These are phyloP conservation scores for Dendrobium catenatum DNA, from an alignment of 106 monocot genomes.

Conservation along the genomic window DNA sequence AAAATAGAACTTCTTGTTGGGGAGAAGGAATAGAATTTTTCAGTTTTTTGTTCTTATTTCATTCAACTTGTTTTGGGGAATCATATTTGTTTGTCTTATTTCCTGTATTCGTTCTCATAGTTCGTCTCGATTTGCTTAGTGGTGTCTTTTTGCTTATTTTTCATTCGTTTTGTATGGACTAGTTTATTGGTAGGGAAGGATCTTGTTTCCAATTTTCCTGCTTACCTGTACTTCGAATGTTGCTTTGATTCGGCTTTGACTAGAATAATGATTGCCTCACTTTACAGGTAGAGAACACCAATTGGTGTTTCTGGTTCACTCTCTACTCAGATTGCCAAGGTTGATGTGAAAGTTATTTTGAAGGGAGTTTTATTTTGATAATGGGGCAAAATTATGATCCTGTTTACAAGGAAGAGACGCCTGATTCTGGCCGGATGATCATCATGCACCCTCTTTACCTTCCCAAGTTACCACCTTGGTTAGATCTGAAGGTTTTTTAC, in stretches of 20 bases:
- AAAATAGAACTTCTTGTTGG: neutral
- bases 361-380: neutral
- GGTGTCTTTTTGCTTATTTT: neutral
- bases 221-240: neutral
- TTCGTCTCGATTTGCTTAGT: neutral
- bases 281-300: neutral
- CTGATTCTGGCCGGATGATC: slow-evolving; percentile 38
- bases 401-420: slow-evolving; percentile 12
- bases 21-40: too few species aligned
- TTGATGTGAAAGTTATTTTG: neutral
- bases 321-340: neutral
- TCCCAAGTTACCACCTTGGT: slow-evolving; percentile 24
- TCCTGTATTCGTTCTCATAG: neutral
- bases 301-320: neutral
- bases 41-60: too few species aligned
- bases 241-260: neutral
- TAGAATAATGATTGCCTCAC: neutral
- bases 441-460: slow-evolving; percentile 60
- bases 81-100: neutral
- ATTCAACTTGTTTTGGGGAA: too few species aligned
- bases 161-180: too few species aligned
- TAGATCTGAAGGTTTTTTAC: slow-evolving; percentile 33
- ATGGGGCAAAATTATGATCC: slow-evolving; percentile 17
- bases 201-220: neutral
- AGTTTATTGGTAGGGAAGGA: too few species aligned